A percentile compares a stretch with the other conserved stretches of the same genome.
phyloP scores from a whole-genome alignment of 345 rosid genomes.

The Lepidium sativum region DNA sequence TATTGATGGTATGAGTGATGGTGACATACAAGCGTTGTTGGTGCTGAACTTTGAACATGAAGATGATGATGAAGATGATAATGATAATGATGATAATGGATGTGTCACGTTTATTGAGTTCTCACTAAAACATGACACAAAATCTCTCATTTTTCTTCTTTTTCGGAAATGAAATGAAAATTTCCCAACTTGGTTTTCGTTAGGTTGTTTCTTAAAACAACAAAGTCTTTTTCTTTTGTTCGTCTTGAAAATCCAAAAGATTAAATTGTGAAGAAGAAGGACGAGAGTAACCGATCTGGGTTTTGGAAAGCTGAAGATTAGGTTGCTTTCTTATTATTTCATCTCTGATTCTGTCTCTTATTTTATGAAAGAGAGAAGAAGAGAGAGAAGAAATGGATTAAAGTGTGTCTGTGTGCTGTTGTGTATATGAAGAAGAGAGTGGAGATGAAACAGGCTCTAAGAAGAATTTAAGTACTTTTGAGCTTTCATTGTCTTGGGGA shows the following conservation, averaged over 20 bases:
- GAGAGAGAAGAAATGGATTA: constrained; percentile 21
- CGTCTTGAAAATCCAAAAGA: neutral
- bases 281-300: constrained; percentile 7
- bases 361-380: neutral
- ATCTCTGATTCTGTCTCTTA: neutral
- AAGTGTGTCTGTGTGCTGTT: constrained; percentile 4
- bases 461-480: constrained; percentile 35
- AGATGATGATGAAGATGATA: no score
- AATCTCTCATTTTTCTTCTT: constrained; percentile 64
- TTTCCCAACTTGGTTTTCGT: neutral
- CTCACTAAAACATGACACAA: constrained; percentile 36
- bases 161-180: neutral
- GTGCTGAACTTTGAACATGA: no score
- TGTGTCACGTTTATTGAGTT: no score
- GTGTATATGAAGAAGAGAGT: constrained; percentile 18
- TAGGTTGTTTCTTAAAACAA: constrained; percentile 7
- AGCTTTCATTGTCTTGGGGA: constrained; percentile 26
- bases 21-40: no score
- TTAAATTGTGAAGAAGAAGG: constrained; percentile 7
- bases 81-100: no score
- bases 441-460: constrained; percentile 14
- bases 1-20: no score
- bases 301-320: constrained; percentile 3
- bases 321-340: constrained; percentile 20
- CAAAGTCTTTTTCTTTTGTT: neutral